A percentile compares a stretch with the other conserved stretches of the same genome.
phyloP scores from a whole-genome alignment of 768 basidiomycete genomes.

The Steccherinum ochraceum region DNA sequence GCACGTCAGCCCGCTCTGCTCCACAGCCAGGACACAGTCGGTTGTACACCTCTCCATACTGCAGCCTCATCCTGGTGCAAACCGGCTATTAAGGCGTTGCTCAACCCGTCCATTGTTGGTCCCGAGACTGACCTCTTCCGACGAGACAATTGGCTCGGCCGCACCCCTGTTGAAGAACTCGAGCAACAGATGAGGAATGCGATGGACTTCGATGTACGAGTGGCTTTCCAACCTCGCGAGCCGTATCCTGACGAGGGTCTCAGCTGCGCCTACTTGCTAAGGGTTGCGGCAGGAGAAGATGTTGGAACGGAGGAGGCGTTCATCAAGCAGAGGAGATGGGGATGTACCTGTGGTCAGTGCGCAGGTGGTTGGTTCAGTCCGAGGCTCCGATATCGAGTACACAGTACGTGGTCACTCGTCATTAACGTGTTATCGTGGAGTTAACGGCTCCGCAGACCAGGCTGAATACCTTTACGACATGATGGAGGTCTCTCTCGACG shows the following conservation, averaged over 20 bases:
- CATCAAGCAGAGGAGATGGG: neutral
- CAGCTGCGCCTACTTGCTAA: neutral
- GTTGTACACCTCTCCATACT: neutral
- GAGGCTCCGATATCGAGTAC: slow-evolving; percentile 2
- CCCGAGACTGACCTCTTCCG: neutral
- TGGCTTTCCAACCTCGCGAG: neutral
- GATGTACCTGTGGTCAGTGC: slow-evolving; percentile 11
- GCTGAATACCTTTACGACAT: too few relatives aligned
- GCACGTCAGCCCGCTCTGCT: neutral
- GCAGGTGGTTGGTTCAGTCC: slow-evolving; percentile 10
- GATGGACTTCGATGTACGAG: neutral
- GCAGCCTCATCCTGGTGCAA: neutral
- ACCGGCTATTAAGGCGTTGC: neutral
- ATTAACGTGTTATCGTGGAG: too few relatives aligned
- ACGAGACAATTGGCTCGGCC: neutral
- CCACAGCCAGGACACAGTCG: neutral
- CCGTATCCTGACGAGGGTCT: neutral
- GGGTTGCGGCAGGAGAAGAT: too few relatives aligned
- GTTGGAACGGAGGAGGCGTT: neutral
- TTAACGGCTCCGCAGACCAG: too few relatives aligned
- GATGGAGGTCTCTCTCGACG: too few relatives aligned
- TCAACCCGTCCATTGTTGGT: neutral
- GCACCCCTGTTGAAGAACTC: neutral
- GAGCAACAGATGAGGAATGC: neutral
- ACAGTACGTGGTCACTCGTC: too few relatives aligned